These are phyloP conservation scores for Penicillium sp. DNA, from an alignment of 2,329 filamentous ascomycete species.

Conservation along the genomic window DNA sequence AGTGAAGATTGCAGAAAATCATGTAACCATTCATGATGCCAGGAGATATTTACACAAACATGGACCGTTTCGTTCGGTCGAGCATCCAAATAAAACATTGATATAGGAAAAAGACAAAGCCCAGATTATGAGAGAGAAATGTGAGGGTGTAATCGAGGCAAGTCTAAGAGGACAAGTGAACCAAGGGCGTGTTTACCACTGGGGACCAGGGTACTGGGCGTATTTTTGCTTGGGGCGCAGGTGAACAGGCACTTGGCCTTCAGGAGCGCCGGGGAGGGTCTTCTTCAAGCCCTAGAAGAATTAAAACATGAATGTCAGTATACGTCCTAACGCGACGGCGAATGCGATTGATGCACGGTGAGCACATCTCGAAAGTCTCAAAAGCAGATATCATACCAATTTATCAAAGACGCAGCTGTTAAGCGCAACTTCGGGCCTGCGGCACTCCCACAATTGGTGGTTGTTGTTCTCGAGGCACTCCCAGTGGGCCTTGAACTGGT, in stretches of 20 bases:
- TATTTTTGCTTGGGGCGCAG: conserved; percentile 60
- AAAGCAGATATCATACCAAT: conserved; percentile 64
- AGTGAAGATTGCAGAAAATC: conserved; percentile 24
- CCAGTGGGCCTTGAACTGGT: conserved; percentile 92
- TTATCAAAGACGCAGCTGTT: conserved; percentile 97
- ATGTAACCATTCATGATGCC: conserved; percentile 41
- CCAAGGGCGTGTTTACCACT: conserved; percentile 33
- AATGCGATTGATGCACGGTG: not conserved
- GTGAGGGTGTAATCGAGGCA: conserved; percentile 10
- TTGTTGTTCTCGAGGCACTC: conserved; percentile 96
- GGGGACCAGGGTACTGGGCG: conserved; percentile 42
- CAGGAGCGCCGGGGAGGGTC: conserved; percentile 72
- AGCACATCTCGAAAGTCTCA: not conserved
- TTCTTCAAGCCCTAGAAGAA: conserved; percentile 72
- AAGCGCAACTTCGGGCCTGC: conserved; percentile 80
- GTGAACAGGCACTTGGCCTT: conserved; percentile 71
- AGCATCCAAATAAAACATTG: conserved; percentile 26
- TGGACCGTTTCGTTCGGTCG: conserved; percentile 22
- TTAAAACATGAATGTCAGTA: conserved; percentile 2
- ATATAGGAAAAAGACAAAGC: conserved; percentile 23
- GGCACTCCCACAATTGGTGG: conserved; percentile 95
- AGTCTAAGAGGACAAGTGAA: conserved; percentile 11
- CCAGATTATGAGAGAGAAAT: conserved; percentile 14
- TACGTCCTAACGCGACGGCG: not conserved
- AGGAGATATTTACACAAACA: conserved; percentile 42